Evolutionary conservation across 2,329 filamentous ascomycete species (phyloP), one percentile per base, ranked within the genome.

Genomic region (Trichoderma semiorbis): DNA sequence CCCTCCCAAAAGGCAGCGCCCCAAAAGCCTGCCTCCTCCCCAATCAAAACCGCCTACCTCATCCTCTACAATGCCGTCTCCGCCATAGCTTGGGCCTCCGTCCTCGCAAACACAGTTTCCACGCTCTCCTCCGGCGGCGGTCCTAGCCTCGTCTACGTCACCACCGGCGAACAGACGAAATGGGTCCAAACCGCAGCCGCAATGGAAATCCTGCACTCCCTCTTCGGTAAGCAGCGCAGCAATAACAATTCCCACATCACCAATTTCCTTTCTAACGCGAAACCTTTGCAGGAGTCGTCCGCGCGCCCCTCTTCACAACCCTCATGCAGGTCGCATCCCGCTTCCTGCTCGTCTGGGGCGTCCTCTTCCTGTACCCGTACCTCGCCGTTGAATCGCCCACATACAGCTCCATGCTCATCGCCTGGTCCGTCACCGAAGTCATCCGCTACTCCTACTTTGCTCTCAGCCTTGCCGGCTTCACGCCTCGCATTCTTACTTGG

Each of bases 371-470:
- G 53, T 97, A 95, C 84, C 93, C 92, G 11, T 82, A 85, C 70
- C 87, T 92, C 68, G 89, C 90, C 72, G n/a, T 61, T 26, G 78
- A 83, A 66, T 88, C 85, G 74, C 83, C 87, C 24, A 88, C 87
- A 70, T 97, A 95, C 85, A 85, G 89, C 75, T 88, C 87, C 77
- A 94, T 97, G 93, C 87, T 98, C 72, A 78, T 91, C 70, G 95
- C 96, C 36, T 98, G 96, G 95, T 92, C 90, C 74, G 81, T 93
- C 72, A 98, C 96, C 73, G 96, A 99, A 84, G 92, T 97, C 68
- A 92, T 98, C 77, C 91, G 96, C 69, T 99, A 99, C 87, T 88
- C 89, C 62, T 99, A 93, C 86, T 98, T 98, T 80, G 92, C 93
- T 43, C 86, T 94, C 77, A 90, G 89, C 76, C 87, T 96, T 36